Evolutionary conservation across 139 green algal genomes (phyloP), one percentile per base, ranked within the genome.

Genomic region (Coccomyxa sp.): DNA sequence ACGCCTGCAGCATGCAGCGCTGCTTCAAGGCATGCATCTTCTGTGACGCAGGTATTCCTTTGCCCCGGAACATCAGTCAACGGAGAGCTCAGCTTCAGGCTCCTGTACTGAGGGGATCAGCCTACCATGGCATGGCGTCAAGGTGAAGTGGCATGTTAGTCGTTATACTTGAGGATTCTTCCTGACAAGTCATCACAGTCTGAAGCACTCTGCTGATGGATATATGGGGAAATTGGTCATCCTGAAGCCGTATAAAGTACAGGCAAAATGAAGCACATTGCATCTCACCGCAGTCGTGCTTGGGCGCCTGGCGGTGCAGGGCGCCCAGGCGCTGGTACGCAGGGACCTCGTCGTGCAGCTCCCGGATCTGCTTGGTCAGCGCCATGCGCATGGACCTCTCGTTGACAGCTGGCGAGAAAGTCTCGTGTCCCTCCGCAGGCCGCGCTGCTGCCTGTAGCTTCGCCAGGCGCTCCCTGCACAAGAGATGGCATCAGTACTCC

Each of bases 321-420:
- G 38, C 29, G 12, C 54, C 75, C 31, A 80, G 76, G 64, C 76
- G 64, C 58, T 80, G 14, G 24, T 64, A 38, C 39, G 72, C 34
- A 31, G 76, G 76, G 39, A 80, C 10, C 24, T 80, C 68, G 10
- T 81, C 77, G n/a, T 70, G 69, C 16, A 82, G n/a, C 24, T 80
- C 76, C 0, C 81, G 73, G 38, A 77, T 71, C 69, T 83, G 54
- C 54, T 72, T 55, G 39, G 78, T 40, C 6, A 82, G 77, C 0
- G 83, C 83, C 40, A 88, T 38, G 16, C 76, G 64, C 24, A 80
- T 39, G 7, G 81, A 86, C 7, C 69, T 44, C 4, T 76, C 73
- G 54, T 88, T 88, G 33, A 88, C 74, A 39, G 79, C 44, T 6
- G 80, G 83, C 27, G 71, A 41, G 69, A 83, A 87, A 35, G 83